Conservation (phyloP, 2,329 filamentous ascomycete genomes). For the Thermomyces lanuginosus region DNA sequence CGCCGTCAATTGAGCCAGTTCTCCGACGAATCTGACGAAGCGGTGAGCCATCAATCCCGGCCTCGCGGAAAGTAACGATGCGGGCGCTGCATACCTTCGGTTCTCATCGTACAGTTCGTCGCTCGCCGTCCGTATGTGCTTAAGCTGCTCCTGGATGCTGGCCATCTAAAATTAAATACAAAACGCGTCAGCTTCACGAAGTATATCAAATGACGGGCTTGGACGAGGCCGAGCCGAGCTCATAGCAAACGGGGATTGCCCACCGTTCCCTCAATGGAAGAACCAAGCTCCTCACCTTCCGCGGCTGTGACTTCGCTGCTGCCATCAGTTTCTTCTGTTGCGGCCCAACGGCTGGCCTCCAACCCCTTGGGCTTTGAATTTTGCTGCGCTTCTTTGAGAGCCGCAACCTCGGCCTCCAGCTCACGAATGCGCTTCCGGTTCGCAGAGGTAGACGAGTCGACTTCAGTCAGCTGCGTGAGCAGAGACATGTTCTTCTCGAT, state of each 20-base stretch:
- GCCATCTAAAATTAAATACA: slow-evolving; percentile 22
- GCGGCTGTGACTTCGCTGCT: slow-evolving; percentile 19
- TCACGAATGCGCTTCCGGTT: slow-evolving; percentile 23
- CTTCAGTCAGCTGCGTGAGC: slow-evolving; percentile 23
- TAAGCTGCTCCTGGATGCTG: slow-evolving; percentile 32
- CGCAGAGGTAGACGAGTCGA: slow-evolving; percentile 20
- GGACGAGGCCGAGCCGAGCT: no score
- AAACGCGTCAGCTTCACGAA: no score
- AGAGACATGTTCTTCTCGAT: slow-evolving; percentile 27
- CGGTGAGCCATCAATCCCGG: no score
- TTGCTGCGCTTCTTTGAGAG: slow-evolving; percentile 19
- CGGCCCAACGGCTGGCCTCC: slow-evolving; percentile 28
- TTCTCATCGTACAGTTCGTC: slow-evolving; percentile 31
- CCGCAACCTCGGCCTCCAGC: slow-evolving; percentile 22
- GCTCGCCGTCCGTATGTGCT: slow-evolving; percentile 28
- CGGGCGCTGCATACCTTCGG: slow-evolving; percentile 21
- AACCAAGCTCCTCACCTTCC: slow-evolving; percentile 33
- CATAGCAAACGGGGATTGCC: slow-evolving; percentile 23
- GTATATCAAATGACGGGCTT: no score
- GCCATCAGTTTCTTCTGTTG: slow-evolving; percentile 16
- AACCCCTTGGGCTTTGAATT: slow-evolving; percentile 17
- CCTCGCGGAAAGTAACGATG: no score
- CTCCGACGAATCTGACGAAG: no score
- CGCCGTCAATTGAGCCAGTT: no score
- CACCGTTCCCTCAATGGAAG: slow-evolving; percentile 34